Base-by-base conservation (phyloP, 2,329 filamentous ascomycete species). In the Pseudogymnoascus sp. region DNA sequence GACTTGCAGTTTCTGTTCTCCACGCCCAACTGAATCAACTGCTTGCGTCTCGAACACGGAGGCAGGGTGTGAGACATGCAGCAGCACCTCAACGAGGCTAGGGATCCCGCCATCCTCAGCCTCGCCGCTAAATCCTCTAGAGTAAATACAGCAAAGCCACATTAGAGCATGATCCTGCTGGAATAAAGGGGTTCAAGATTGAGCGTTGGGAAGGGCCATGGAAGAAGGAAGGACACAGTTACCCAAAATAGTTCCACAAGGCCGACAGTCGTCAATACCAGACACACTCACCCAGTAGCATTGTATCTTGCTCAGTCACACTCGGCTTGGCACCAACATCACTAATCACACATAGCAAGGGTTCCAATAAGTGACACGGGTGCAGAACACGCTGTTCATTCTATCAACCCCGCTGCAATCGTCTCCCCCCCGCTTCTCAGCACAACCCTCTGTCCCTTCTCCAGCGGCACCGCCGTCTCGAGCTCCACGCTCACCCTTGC, bases 341-440 rank as follows among this genome's bases (percentile, higher is more conserved):
- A 47, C 58, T 32, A 59, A 59, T 41, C 34, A 39, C 57, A 59
- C 14, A 32, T n/a, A 25, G 32, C 59, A 60, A 38, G 20, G 25
- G 20, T 11, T 28, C 11, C 12, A 25, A 35, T 30, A 28, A 38
- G 59, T 60, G 71, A 20, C 47, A 18, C 41, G 9, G 47, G 62
- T 63, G 75, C 76, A 87, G 71, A 54, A 54, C 47, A 54, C 47
- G 47, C 25, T 54, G 47, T 54, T 54, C 47, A 54, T 54, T 96
- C 92, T 67, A 97, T 74, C 65, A 96, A 76, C 1, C 94, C 94
- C 37, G 92, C 91, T 9, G 91, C 94, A 62, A 97, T 82, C 1
- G 94, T 97, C 67, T 88, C 83, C 1, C 94, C 94, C 59, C 85
- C 85, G 65, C 85, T 85, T 63, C 94, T 80, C 59, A 99, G 75